phyloP scores from a whole-genome alignment of 352 stramenopile genomes.

The Paralagenidium karlingii region DNA sequence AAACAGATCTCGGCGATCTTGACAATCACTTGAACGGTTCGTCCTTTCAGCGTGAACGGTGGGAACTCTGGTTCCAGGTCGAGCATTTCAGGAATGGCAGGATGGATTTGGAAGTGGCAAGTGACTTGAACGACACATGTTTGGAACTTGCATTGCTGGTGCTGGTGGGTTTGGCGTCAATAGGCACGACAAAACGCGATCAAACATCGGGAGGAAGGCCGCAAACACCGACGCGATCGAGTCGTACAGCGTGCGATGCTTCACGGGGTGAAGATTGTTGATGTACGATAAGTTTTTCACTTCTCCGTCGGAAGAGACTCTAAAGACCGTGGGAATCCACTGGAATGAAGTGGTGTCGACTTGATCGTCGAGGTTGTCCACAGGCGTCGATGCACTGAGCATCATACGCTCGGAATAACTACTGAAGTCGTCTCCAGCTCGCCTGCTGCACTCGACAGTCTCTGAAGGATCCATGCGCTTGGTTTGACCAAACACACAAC shows the following conservation, averaged over 20 bases:
- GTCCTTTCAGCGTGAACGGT: constrained; percentile 10
- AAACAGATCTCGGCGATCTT: constrained; percentile 36
- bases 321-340: constrained; percentile 27
- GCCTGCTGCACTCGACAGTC: constrained; percentile 8
- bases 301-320: constrained; percentile 6
- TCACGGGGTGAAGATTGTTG: constrained; percentile 30
- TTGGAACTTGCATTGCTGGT: too few relatives aligned
- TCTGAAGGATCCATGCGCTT: neutral
- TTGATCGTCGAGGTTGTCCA: neutral
- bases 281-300: constrained; percentile 26
- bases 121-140: too few relatives aligned
- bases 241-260: constrained; percentile 14
- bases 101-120: too few relatives aligned
- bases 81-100: too few relatives aligned
- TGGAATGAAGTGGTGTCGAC: constrained; percentile 11
- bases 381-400: neutral
- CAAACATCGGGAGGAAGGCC: constrained; percentile 24
- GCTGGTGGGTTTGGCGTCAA: neutral
- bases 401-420: neutral
- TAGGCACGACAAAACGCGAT: constrained; percentile 6
- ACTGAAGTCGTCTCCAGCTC: too few relatives aligned
- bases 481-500: constrained; percentile 27
- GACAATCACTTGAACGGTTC: constrained; percentile 25
- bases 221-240: constrained; percentile 16
- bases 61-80: too few relatives aligned